Conservation (phyloP, 352 stramenopile species). For the Globisporangium barbulae region DNA sequence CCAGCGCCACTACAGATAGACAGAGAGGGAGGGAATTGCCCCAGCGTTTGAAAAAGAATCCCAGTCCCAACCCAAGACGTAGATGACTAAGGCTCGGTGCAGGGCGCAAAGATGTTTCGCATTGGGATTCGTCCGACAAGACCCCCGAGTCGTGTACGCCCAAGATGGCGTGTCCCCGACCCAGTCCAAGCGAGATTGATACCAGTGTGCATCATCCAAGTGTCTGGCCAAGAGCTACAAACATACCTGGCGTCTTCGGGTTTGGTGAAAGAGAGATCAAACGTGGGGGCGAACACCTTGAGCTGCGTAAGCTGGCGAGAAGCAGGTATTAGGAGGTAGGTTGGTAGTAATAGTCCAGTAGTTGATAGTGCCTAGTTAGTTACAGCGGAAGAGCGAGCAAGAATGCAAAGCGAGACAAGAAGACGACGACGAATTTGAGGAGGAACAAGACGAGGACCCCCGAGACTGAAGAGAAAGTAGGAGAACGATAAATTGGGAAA, state of each 20-base stretch:
- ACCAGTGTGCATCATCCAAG: background rate
- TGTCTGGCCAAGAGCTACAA: background rate
- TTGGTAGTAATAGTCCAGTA: conserved; percentile 19
- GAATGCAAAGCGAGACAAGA: background rate
- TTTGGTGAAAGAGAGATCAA: conserved; percentile 4
- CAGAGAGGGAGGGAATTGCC: background rate
- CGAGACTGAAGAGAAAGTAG: background rate
- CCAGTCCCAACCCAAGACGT: background rate
- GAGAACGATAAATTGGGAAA: background rate
- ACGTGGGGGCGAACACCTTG: background rate
- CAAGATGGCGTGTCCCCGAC: conserved; percentile 1
- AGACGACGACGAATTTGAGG: background rate
- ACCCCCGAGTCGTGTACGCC: background rate
- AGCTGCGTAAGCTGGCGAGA: background rate
- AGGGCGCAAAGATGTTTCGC: background rate
- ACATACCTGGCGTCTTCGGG: background rate
- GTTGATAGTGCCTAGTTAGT: conserved; percentile 18
- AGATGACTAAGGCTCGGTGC: background rate
- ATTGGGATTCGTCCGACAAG: conserved; percentile 3
- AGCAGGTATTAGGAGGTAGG: conserved; percentile 11
- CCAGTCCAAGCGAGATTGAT: conserved; percentile 1
- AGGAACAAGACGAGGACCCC: background rate
- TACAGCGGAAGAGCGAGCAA: conserved; percentile 11
- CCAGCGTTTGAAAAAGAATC: conserved; percentile 1
- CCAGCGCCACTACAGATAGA: conserved; percentile 40